A percentile compares a stretch with the other conserved stretches of the same genome.
Evolutionary conservation across 78 protist genomes (phyloP).

Genomic region (Guillardia theta): DNA sequence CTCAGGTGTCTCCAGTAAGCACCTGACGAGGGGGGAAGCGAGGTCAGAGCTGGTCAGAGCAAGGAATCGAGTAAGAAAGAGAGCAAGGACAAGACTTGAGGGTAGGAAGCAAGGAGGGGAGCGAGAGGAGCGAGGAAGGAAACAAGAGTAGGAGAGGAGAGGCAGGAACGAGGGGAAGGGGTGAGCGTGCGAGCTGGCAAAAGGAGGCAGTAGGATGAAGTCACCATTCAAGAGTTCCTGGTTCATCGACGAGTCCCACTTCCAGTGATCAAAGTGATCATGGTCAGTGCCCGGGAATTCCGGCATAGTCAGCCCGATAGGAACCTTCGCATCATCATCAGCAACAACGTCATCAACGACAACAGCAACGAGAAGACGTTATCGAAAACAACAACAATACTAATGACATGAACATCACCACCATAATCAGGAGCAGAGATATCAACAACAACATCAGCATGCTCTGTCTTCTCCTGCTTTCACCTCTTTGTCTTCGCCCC

Average conservation of each 20-base stretch:
- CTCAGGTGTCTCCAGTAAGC: background rate
- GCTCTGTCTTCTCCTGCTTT: background rate
- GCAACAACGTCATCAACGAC: background rate
- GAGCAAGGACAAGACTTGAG: background rate
- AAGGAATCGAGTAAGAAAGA: background rate
- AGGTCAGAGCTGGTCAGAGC: background rate
- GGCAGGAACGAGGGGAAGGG: background rate
- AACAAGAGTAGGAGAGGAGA: background rate
- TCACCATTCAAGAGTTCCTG: background rate
- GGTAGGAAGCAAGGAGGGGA: background rate
- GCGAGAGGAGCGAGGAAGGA: background rate
- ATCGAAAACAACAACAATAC: no score
- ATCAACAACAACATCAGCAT: no score
- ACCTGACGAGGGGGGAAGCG: background rate
- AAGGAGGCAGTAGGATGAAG: background rate
- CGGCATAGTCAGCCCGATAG: background rate
- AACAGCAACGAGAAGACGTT: no score
- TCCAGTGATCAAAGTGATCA: conserved; percentile 11
- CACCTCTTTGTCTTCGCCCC: background rate
- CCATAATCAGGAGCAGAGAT: no score
- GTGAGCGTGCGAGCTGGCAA: no score
- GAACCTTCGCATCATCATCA: background rate
- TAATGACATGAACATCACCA: no score
- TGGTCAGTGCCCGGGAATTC: background rate
- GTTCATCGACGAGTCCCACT: background rate